phyloP scores from a whole-genome alignment of 2,329 filamentous ascomycete genomes.

The Phaeomoniella chlamydospora region DNA sequence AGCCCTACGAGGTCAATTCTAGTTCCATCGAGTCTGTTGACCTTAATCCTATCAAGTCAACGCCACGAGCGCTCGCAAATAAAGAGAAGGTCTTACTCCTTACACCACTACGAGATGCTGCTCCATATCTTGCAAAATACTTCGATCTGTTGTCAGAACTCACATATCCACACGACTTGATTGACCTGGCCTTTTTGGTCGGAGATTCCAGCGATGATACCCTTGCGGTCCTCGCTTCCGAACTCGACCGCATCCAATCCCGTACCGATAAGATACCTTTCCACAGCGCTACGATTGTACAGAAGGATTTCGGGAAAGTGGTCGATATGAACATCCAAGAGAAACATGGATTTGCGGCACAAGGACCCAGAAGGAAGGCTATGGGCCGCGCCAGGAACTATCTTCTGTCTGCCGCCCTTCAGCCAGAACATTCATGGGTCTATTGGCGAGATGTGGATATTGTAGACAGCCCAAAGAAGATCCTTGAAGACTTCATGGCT shows the following conservation, averaged over 20 bases:
- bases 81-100: conserved; percentile 81
- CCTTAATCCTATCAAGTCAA: conserved; percentile 74
- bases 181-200: conserved; percentile 89
- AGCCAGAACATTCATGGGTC: conserved; percentile 93
- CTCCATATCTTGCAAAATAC: conserved; percentile 68
- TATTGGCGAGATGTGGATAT: conserved; percentile 99
- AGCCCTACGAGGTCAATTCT: conserved; percentile 70
- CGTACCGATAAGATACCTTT: conserved; percentile 66
- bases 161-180: conserved; percentile 87
- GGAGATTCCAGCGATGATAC: conserved; percentile 88
- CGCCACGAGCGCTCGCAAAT: conserved; percentile 61
- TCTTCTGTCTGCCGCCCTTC: conserved; percentile 67
- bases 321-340: conserved; percentile 69
- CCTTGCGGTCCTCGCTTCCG: conserved; percentile 66
- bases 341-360: conserved; percentile 72
- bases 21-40: conserved; percentile 65
- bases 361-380: conserved; percentile 77
- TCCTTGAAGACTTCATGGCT: conserved; percentile 88
- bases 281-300: conserved; percentile 66
- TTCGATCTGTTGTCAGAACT: conserved; percentile 85
- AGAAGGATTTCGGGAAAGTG: conserved; percentile 76
- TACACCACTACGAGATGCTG: conserved; percentile 83
- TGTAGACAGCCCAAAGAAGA: conserved; percentile 70
- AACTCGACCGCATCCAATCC: conserved; percentile 77
- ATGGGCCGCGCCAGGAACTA: conserved; percentile 91